A percentile compares a stretch with the other conserved stretches of the same genome.
These are phyloP conservation scores for Aspergillus egyptiacus DNA, from an alignment of 495 filamentous ascomycete species.

Conservation along the genomic window DNA sequence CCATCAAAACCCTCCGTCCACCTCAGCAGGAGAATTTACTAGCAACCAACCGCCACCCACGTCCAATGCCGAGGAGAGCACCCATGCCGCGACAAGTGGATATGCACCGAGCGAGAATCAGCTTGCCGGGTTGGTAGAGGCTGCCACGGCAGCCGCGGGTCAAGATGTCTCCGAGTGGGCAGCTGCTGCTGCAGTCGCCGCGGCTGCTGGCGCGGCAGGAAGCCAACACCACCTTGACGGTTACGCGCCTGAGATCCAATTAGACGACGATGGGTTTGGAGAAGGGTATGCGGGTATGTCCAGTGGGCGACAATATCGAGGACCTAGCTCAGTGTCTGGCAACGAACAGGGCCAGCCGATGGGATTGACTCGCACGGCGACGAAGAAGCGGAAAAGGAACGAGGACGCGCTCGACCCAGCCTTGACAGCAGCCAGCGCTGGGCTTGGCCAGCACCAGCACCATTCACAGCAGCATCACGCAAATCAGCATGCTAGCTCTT, in stretches of 20 bases:
- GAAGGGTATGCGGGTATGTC: constrained; percentile 33
- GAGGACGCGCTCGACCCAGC: constrained; percentile 44
- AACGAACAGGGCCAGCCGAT: constrained; percentile 73
- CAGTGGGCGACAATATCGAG: constrained; percentile 28
- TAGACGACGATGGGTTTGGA: constrained; percentile 39
- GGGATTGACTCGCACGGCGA: constrained; percentile 51
- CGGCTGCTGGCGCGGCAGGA: constrained; percentile 34
- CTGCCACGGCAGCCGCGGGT: constrained; percentile 47
- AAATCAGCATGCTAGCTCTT: constrained; percentile 23
- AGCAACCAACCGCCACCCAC: constrained; percentile 22
- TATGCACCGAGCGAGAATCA: constrained; percentile 44
- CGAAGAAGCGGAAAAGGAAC: constrained; percentile 42
- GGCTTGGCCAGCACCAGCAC: constrained; percentile 25
- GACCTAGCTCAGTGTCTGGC: constrained; percentile 17
- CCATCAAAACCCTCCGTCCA: constrained; percentile 27
- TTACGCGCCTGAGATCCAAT: constrained; percentile 37
- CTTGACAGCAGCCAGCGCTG: constrained; percentile 24
- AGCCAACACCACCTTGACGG: constrained; percentile 37
- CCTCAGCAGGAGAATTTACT: constrained; percentile 27
- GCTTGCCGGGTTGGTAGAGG: constrained; percentile 48
- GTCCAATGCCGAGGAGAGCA: constrained; percentile 31
- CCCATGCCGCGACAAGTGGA: constrained; percentile 25
- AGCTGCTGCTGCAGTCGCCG: constrained; percentile 31
- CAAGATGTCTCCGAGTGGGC: constrained; percentile 45
- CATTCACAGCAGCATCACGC: constrained; percentile 27